Conservation (phyloP, 179 eudicot species). For the Beta corolliflora region DNA sequence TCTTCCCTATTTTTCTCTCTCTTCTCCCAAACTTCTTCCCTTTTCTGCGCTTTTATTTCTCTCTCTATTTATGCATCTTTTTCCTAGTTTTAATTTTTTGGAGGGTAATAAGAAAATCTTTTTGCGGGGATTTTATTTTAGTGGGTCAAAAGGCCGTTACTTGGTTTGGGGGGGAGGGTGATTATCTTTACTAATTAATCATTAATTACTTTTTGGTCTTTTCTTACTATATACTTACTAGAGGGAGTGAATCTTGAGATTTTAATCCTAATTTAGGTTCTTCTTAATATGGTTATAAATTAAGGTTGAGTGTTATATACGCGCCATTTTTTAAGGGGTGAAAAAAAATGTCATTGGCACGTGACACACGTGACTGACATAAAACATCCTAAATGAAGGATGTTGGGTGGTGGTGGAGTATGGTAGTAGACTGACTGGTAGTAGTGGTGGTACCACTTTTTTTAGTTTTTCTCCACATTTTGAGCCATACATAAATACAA, state of each 20-base stretch:
- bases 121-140: slow-evolving; percentile 38
- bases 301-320: too few species aligned
- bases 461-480: too few species aligned
- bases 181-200: slow-evolving; percentile 10
- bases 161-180: slow-evolving; percentile 1
- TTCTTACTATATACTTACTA: neutral
- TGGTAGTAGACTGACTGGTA: neutral
- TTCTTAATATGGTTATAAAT: neutral
- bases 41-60: slow-evolving; percentile 26
- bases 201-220: slow-evolving; percentile 16
- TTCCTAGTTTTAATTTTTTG: slow-evolving; percentile 29
- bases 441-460: too few species aligned
- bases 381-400: neutral
- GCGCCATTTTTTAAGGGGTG: too few species aligned
- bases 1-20: slow-evolving; percentile 3
- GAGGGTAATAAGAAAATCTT: slow-evolving; percentile 30
- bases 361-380: slow-evolving; percentile 29
- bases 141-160: slow-evolving; percentile 40
- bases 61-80: slow-evolving; percentile 18
- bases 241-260: slow-evolving; percentile 26
- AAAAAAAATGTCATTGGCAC: too few species aligned
- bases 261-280: slow-evolving; percentile 11
- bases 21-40: slow-evolving; percentile 20
- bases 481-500: too few species aligned
- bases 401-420: neutral